Evolutionary conservation across 768 basidiomycete genomes (phyloP).

Genomic region (Boletus sp.): DNA sequence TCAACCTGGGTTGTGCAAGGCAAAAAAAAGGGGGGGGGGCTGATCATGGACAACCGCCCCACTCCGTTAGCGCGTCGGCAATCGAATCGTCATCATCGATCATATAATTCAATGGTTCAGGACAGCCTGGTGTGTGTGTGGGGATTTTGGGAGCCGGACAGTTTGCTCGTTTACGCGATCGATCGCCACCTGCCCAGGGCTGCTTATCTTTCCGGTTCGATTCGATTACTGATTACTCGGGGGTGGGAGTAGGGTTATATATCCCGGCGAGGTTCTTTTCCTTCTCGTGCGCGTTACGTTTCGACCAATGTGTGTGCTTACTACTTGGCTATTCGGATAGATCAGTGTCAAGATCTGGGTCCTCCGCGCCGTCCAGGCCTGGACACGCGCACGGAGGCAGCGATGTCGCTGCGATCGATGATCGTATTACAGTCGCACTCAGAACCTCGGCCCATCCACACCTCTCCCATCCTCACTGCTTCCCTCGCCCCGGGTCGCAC

Average conservation of each 20-base stretch:
- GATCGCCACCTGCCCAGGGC: neutral
- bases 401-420: neutral
- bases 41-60: too few species aligned
- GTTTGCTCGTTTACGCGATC: neutral
- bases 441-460: neutral
- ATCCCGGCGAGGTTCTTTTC: neutral
- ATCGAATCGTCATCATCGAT: too few species aligned
- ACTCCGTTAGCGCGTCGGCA: too few species aligned
- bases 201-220: neutral
- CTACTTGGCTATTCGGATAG: neutral
- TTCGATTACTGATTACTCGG: neutral
- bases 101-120: too few species aligned
- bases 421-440: neutral
- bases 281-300: neutral
- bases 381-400: neutral
- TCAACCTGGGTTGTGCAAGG: too few species aligned
- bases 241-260: neutral
- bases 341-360: neutral
- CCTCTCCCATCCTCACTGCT: neutral
- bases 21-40: too few species aligned
- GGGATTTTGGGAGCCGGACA: neutral
- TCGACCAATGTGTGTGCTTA: neutral
- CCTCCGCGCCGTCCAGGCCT: neutral
- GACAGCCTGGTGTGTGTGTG: too few species aligned
- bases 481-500: neutral